These are phyloP conservation scores for Candida bentonensis DNA, from an alignment of 805 yeast genomes.

Conservation along the genomic window DNA sequence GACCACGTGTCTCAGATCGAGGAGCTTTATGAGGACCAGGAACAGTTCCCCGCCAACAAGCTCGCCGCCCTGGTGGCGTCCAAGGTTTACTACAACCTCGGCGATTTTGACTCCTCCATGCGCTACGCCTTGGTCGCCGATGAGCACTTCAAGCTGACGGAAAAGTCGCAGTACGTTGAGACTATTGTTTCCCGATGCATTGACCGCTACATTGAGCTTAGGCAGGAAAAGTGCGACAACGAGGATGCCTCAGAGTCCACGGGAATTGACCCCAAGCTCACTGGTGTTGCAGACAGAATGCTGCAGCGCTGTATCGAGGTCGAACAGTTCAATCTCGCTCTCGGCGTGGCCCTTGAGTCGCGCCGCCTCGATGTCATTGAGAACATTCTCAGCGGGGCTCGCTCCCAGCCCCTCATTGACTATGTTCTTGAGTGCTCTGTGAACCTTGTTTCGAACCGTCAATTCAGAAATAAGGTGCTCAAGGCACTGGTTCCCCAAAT, in stretches of 20 bases:
- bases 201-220: conserved; percentile 56
- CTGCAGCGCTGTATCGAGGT: conserved; percentile 58
- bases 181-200: conserved; percentile 91
- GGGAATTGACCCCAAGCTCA: conserved; percentile 46
- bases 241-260: conserved; percentile 7
- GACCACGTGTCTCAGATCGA: conserved; percentile 79
- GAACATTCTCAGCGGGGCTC: conserved; percentile 29
- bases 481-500: conserved; percentile 47
- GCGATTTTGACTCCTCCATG: conserved; percentile 85
- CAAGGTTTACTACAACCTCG: conserved; percentile 80
- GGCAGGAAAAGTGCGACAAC: conserved; percentile 36
- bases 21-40: conserved; percentile 74
- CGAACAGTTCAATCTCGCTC: conserved; percentile 64
- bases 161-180: conserved; percentile 74
- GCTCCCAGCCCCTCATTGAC: conserved; percentile 21
- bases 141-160: conserved; percentile 57
- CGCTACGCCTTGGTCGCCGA: conserved; percentile 81
- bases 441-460: conserved; percentile 47
- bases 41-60: conserved; percentile 58
- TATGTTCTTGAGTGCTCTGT: conserved; percentile 62
- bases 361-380: conserved; percentile 72
- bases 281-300: conserved; percentile 72
- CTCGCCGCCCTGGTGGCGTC: conserved; percentile 89
- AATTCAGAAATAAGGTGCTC: conserved; percentile 54
- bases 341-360: conserved; percentile 85